Evolutionary conservation across 257 asterid species (phyloP), one percentile per base, ranked within the genome.

Genomic region (Salvia rosmarinus): DNA sequence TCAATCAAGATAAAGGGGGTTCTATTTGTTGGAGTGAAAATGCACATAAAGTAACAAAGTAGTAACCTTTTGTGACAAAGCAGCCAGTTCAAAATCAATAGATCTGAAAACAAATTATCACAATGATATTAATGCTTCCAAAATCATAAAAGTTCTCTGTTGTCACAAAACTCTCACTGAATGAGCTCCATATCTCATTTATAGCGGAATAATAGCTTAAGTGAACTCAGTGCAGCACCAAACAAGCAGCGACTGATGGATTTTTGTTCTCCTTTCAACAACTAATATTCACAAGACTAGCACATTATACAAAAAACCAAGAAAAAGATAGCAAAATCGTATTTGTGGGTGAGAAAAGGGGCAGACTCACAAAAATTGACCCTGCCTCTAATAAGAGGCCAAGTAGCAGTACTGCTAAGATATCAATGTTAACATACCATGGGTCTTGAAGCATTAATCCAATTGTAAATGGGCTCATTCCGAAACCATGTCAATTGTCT

Each of bases 401-500:
- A 34, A 6, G 25, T 47, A 42, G 46, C 28, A 52, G 44, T 25
- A 28, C 25, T 23, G 58, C 25, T 65, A 70, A 61, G 43, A 69
- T 58, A 54, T 62, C 57, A 39, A 66, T 60, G 60, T 47, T 16
- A 43, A 25, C 85, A 40, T 89, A 94, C 99, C 94, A 91, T 59
- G 57, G 98, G 95, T 74, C 82, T 85, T 23, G 97, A 88, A 70
- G 98, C 99, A 85, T 91, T 88, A 64, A 95, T 85, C 99, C 99
- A 91, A 44, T 86, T 91, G 86, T 95, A 95, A 75, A 89, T 82
- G 70, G 90, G 90, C 77, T 95, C 98, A n/a, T 91, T 95, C 43
- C 98, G 90, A 68, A 91, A 95, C 99, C 99, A 95, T 11, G 98
- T 89, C 84, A 95, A 71, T 78, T 94, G 99, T 84, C 96, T 86